Base-by-base conservation (phyloP, 2,329 filamentous ascomycete genomes). In the Calonectria fujianensis region DNA sequence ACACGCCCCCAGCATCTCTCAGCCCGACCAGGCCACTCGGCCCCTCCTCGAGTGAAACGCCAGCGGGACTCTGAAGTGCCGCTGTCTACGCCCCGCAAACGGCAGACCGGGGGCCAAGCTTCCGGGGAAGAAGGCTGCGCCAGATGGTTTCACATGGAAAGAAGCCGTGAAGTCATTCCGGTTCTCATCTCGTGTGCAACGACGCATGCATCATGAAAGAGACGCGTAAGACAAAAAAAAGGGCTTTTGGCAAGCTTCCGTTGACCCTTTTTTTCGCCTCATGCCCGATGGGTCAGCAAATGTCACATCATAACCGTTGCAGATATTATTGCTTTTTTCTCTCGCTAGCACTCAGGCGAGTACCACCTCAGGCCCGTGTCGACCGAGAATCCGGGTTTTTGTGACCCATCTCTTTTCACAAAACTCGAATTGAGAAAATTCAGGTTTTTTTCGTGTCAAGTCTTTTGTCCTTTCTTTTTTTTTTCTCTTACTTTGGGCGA, bases 251-350 rank as follows among this genome's bases (percentile, higher is more conserved):
- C n/a, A 3, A 1, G 20, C 2, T 13, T 18, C 45, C 7, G 45
- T 24, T 48, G 45, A 24, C 41, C 18, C 41, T 45, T 20, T 45
- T 45, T 45, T n/a, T 9, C 6, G 37, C 11, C 37, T 5, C 37
- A 48, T 3, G 20, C 20, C 20, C 7, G 14, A n/a, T 11, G 41
- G 41, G 41, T 48, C 41, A 48, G 41, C 41, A 48, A 48, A 48
- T 48, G 41, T 48, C 20, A 48, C 41, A 48, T 48, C 41, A 48
- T 48, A 48, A 48, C 41, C 41, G 41, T 48, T 48, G 41, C 41
- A 48, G 41, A 48, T n/a, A n/a, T n/a, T 48, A 3, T 48, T 48
- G 18, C 20, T 48, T 48, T 48, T n/a, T 48, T 8, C 41, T 24
- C n/a, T 24, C 20, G 20, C 45, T 24, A 48, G n/a, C n/a, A 24